Base-by-base conservation (phyloP, 1,139 yeast genomes). In the Hyphopichia wangnamkhiaoensis region DNA sequence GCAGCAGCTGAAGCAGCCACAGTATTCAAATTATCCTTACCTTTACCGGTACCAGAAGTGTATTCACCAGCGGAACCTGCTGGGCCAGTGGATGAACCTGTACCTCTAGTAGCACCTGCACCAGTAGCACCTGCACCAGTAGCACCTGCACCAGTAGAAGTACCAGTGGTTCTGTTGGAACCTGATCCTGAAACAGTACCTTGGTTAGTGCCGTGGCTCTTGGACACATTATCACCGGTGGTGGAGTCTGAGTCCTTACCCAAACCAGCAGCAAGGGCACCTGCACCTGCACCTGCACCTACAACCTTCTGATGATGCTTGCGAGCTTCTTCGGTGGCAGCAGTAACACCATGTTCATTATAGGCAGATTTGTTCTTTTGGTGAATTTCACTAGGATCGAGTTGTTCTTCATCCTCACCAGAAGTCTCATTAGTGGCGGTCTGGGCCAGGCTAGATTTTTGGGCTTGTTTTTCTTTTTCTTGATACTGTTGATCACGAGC, bases 281-380 rank as follows among this genome's bases (percentile, higher is more conserved):
- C 49, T n/a, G 37, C 47, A 10, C 36, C 47, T 27, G 36, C 47
- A 17, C 31, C 37, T 14, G 37, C 44, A 15, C 36, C 41, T 10
- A 24, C 43, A 17, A 33, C 33, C 7, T 26, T 27, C 18, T 29
- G 30, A 29, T 37, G 28, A 30, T 27, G 20, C 8, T 23, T 33
- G n/a, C 45, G 37, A 13, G 39, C 44, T 13, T 45, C 49, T 8
- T 39, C 42, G 13, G 43, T 40, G 28, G 54, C 52, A 23, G 49
- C 38, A n/a, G 43, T 30, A n/a, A 59, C 44, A 8, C 68, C 71
- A 5, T 46, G 54, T 5, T 46, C 33, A 38, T 65, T 64, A 49
- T 44, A 64, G 13, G 63, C 55, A 5, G 71, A 65, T 47, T 58
- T 65, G 49, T 65, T 65, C 38, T 53, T 46, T 19, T 43, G 32